Percentiles rank a stretch among this genome's conserved stretches.
Evolutionary conservation across 1,284 basidiomycete species (phyloP).

Genomic region (Athelia psychrophila): DNA sequence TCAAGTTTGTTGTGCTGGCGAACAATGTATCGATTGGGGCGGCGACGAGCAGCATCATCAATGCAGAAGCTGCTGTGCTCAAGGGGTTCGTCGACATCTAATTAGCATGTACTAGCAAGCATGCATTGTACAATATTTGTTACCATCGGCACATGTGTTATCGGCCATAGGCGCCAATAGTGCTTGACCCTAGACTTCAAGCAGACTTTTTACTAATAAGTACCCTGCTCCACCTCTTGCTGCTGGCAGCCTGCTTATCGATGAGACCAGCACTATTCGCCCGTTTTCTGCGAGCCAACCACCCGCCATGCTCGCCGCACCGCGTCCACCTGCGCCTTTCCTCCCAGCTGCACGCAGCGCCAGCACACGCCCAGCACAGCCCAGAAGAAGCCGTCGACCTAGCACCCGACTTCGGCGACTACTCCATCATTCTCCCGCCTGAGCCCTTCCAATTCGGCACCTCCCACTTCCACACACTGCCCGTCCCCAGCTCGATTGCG

Average conservation of each 20-base stretch:
- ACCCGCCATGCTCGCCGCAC: too few relatives aligned
- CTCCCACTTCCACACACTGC: not conserved
- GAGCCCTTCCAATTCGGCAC: not conserved
- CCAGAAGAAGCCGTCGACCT: too few relatives aligned
- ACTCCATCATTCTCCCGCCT: not conserved
- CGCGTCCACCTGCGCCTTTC: too few relatives aligned
- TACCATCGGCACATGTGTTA: not conserved
- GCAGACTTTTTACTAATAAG: too few relatives aligned
- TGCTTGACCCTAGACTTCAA: not conserved
- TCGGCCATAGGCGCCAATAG: too few relatives aligned
- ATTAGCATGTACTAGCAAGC: too few relatives aligned
- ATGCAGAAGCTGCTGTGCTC: conserved; percentile 91
- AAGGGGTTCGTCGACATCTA: conserved; percentile 57
- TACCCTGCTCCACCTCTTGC: too few relatives aligned
- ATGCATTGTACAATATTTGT: not conserved
- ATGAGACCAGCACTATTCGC: too few relatives aligned
- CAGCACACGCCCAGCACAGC: too few relatives aligned
- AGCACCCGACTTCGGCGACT: not conserved
- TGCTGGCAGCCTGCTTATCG: too few relatives aligned
- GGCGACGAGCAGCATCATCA: conserved; percentile 96
- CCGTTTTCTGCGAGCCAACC: too few relatives aligned
- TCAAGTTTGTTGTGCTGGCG: conserved; percentile 93
- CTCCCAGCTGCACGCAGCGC: too few relatives aligned
- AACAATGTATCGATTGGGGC: conserved; percentile 98
- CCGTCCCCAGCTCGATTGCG: not conserved